These are phyloP conservation scores for Anthostomella pinea DNA, from an alignment of 2,329 filamentous ascomycete genomes.

Conservation along the genomic window DNA sequence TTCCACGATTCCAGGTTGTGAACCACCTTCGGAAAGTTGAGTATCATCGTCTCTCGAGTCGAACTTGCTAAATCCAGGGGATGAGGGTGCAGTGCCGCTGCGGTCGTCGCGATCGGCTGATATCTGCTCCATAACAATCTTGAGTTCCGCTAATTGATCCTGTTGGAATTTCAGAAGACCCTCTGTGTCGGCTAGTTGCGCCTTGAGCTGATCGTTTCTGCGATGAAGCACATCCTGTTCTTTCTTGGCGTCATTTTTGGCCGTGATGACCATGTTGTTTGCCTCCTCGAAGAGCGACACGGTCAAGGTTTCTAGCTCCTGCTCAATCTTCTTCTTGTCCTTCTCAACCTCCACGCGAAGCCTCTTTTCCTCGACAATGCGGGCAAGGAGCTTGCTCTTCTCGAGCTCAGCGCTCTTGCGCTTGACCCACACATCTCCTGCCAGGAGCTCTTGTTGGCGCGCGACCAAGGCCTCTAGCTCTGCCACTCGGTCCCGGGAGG, in stretches of 20 bases:
- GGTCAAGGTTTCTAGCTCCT: conserved; percentile 86
- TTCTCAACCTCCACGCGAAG: conserved; percentile 65
- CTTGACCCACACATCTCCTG: conserved; percentile 72
- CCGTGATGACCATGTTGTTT: conserved; percentile 94
- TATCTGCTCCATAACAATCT: conserved; percentile 89
- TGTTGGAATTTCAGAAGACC: conserved; percentile 83
- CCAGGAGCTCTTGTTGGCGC: conserved; percentile 68
- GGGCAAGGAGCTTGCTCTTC: conserved; percentile 56
- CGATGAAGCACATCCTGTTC: conserved; percentile 79
- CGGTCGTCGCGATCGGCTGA: conserved; percentile 69
- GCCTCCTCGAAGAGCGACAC: conserved; percentile 96
- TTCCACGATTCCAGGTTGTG: conserved; percentile 40
- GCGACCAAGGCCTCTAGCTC: conserved; percentile 65
- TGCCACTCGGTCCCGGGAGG: conserved; percentile 63
- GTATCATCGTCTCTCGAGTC: conserved; percentile 54
- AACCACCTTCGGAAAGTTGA: conserved; percentile 34
- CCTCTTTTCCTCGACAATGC: conserved; percentile 62
- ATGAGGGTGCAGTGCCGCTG: conserved; percentile 74
- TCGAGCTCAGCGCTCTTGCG: conserved; percentile 73
- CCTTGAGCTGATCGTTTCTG: conserved; percentile 82
- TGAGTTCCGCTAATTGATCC: conserved; percentile 88
- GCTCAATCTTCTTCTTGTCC: conserved; percentile 86
- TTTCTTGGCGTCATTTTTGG: conserved; percentile 82
- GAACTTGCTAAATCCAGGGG: conserved; percentile 70
- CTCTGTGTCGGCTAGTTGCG: conserved; percentile 85